Evolutionary conservation across 495 filamentous ascomycete genomes (phyloP), one percentile per base, ranked within the genome.

Genomic region (Penicillium ochrochloron): DNA sequence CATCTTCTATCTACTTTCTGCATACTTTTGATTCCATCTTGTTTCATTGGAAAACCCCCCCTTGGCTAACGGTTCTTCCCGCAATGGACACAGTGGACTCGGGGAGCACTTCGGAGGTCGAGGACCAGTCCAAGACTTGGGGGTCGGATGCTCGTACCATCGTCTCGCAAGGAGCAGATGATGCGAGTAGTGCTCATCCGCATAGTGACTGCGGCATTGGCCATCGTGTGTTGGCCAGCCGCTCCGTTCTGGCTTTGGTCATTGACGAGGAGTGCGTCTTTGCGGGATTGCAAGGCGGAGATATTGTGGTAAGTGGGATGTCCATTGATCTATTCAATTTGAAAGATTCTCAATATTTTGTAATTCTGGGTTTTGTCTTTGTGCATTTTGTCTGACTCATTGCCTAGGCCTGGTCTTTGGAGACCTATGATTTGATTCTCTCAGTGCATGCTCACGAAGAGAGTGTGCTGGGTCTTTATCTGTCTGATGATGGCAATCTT

Each of bases 261-360:
- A 60, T 82, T 23, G 80, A 82, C 59, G 75, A 81, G 21, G 75
- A 82, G 8, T 80, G 77, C 52, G 80, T 82, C 2, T 82, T 91
- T 77, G 92, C 94, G 23, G 95, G 94, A 37, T 92, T 94, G 19
- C 93, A 97, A 72, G 91, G 89, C 53, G 95, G 95, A 58, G 92
- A 97, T 76, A 94, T 99, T 60, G 77, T 95, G 55, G 90, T 90
- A 74, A 62, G 80, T 78, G 21, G 25, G 15, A 25, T 31, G 14
- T 23, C 2, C 21, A 52, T 52, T 21, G 53, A 23, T 2, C 21
- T 4, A 0, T 48, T 6, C 0, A 48, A 48, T 23, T 21, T 0
- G 42, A 48, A 48, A 21, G n/a, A 15, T 2, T 48, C 0, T 41
- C 35, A 10, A 37, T 41, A 3, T 41, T 41, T 41, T 14, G 1